These are phyloP conservation scores for Scutellospora calospora DNA, from an alignment of 371 early-diverging fungal genomes.

Conservation along the genomic window DNA sequence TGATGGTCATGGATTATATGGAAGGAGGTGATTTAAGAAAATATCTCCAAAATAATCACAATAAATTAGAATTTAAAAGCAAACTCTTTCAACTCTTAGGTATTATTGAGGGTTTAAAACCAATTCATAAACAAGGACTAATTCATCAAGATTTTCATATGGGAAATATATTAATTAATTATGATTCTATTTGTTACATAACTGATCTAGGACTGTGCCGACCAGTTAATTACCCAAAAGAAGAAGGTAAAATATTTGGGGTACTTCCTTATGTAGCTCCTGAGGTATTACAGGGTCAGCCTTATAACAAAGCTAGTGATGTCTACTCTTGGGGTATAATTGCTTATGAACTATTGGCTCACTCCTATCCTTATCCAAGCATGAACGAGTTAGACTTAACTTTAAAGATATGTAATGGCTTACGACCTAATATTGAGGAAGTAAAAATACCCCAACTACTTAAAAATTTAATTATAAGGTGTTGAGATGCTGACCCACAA, in stretches of 20 bases:
- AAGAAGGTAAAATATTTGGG: neutral
- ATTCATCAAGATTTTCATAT: slow-evolving; percentile 2
- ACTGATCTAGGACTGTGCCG: neutral
- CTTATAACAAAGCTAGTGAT: slow-evolving; percentile 1
- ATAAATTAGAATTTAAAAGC: neutral
- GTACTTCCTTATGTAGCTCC: slow-evolving; percentile 13
- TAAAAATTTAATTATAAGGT: too few relatives aligned
- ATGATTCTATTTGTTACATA: neutral
- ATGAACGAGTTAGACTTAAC: neutral
- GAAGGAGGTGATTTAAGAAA: neutral
- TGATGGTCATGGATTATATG: slow-evolving; percentile 21
- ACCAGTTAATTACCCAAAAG: neutral
- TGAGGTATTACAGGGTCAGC: neutral
- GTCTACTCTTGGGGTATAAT: slow-evolving; percentile 4
- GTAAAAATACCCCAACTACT: too few relatives aligned
- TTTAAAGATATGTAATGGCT: slow-evolving; percentile 14
- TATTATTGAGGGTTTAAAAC: neutral
- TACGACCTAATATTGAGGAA: slow-evolving; percentile 3
- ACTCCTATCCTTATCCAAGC: neutral
- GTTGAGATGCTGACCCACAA: too few relatives aligned
- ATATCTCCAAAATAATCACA: neutral
- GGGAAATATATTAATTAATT: neutral
- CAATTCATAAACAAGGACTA: neutral
- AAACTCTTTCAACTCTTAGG: neutral
- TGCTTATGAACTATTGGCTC: slow-evolving; percentile 9